Percentiles rank a stretch among this genome's conserved stretches.
phyloP scores from a whole-genome alignment of 805 yeast species.

The Scheffersomyces stipitis region DNA sequence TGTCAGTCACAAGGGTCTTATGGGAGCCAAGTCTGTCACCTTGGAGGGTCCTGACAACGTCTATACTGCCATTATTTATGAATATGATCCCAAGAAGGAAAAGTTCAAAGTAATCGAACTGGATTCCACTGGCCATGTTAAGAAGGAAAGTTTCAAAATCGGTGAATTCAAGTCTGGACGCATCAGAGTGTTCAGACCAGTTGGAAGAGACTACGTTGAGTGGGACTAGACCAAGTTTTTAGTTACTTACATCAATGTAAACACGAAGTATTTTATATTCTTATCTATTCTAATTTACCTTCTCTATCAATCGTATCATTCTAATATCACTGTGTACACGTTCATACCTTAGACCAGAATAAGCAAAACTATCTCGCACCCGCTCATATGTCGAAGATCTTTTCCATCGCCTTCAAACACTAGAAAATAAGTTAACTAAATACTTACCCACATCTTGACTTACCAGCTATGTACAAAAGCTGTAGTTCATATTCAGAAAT shows the following conservation, averaged over 20 bases:
- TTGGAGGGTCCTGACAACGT: conserved; percentile 45
- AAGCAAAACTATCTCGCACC: conserved; percentile 3
- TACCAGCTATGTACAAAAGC: not conserved
- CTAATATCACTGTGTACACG: conserved; percentile 7
- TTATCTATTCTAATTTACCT: too few relatives aligned
- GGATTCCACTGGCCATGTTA: conserved; percentile 49
- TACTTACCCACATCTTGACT: not conserved
- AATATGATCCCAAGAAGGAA: conserved; percentile 70
- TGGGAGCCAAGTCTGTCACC: conserved; percentile 37
- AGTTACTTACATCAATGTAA: too few relatives aligned
- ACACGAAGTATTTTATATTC: too few relatives aligned
- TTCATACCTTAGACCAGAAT: conserved; percentile 9
- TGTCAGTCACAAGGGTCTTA: conserved; percentile 59
- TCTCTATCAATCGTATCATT: too few relatives aligned
- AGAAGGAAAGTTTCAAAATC: conserved; percentile 62
- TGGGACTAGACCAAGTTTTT: too few relatives aligned
- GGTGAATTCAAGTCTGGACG: conserved; percentile 77
- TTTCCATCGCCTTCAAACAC: not conserved
- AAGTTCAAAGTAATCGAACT: conserved; percentile 69
- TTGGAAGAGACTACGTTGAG: conserved; percentile 68
- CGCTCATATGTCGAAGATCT: not conserved
- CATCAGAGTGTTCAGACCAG: conserved; percentile 74
- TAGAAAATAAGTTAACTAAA: too few relatives aligned
- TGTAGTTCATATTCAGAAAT: not conserved
- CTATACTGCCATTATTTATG: conserved; percentile 59